Base-by-base conservation (phyloP, 2,329 filamentous ascomycete species). In the Diplodia seriata region DNA sequence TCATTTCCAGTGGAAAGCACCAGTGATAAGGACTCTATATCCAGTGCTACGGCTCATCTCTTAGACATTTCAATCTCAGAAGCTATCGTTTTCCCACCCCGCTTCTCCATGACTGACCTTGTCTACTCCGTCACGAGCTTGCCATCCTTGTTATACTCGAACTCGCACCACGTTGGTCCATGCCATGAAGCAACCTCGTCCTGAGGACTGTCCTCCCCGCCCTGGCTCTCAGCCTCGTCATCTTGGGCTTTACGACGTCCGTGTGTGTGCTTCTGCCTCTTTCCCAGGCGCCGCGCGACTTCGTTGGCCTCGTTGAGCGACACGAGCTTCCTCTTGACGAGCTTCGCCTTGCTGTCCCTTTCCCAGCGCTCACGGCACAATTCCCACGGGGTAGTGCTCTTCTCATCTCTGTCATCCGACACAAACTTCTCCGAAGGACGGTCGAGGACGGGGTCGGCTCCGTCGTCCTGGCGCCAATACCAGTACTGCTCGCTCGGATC, bases 221-320 rank as follows among this genome's bases (percentile, higher is more conserved):
- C 20, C 9, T 20, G 43, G 18, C 43, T 20, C 20, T 66, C 40
- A 6, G 20, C 12, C 7, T 59, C 50, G 14, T 56, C 59, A 43
- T 23, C 36, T 9, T n/a, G 23, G 33, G 18, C 1, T 43, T 31
- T 31, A 3, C 31, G 43, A 11, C 4, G 18, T 29, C 38, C 11
- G 26, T 14, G 20, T 9, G 38, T 9, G 47, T 3, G 15, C 49
- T 55, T 69, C 47, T 56, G 62, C 68, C 50, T 64, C 64, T 63
- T 68, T 1, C 79, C 81, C 70, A 85, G 70, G 26, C 85, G 74
- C 71, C 83, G 85, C 9, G 86, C 85, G 23, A 89, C 85, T 74
- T 89, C 86, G 72, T 88, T 89, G 12, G 87, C 86, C 74, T 89
- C 87, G 49, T 83, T 81, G 67, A 89, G 73, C 61, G 79, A 85